Evolutionary conservation across 306 rosid species (phyloP), one percentile per base, ranked within the genome.

Genomic region (Acacia melanoxylon): DNA sequence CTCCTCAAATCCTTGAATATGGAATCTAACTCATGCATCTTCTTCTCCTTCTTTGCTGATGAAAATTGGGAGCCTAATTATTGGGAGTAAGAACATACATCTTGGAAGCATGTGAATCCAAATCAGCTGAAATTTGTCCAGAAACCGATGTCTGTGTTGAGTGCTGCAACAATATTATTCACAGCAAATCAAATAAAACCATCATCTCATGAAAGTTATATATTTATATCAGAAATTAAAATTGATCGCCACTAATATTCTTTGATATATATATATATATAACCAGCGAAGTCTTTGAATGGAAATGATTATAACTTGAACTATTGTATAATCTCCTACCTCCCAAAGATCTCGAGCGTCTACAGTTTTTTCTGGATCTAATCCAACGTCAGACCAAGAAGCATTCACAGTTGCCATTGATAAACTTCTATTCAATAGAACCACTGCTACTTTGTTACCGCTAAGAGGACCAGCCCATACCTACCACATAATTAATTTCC

Each of bases 401-500:
- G 92, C 97, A 44, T 86, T 88, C 65, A 91, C 72, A 6, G 58
- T 85, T 42, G 92, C 90, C 19, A 67, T 82, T 16, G 87, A 88
- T 35, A 86, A 58, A 67, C 95, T 85, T 85, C 91, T 90, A 77
- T 93, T 91, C 97, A 91, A 93, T 20, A 93, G 44, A 10, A 93
- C 78, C 40, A 90, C 81, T 73, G 91, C 91, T n/a, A 83, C 58
- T 83, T 81, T 88, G 68, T 87, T 84, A 3, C 66, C n/a, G 74
- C 86, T 87, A 7, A 93, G 91, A 74, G 94, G 89, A 56, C 92
- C 94, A 44, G 92, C 91, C 97, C 97, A 93, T 27, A 91, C 91
- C 97, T 92, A 86, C 75, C 68, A 54, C 62, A 54, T 20, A 16
- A 85, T 44, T 65, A 16, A 15, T 41, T 40, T 81, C 75, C n/a